These are phyloP conservation scores for Daedaleopsis nitida DNA, from an alignment of 768 basidiomycete genomes.

Conservation along the genomic window DNA sequence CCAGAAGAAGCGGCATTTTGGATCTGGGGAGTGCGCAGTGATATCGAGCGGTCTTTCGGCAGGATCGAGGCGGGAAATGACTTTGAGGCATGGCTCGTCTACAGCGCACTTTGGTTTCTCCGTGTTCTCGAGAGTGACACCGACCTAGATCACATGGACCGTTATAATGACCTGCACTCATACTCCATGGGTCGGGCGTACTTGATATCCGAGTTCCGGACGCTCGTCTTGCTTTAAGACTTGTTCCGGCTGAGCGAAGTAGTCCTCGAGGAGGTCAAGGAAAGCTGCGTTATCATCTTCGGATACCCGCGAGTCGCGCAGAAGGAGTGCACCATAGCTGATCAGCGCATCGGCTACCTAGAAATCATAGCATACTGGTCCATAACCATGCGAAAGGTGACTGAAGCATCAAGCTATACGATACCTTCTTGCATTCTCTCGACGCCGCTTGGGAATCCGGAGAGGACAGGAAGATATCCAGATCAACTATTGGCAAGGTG, in stretches of 20 bases:
- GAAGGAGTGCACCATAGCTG: constrained; percentile 81
- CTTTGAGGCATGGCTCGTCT: constrained; percentile 76
- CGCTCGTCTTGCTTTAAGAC: constrained; percentile 75
- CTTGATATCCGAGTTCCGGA: constrained; percentile 87
- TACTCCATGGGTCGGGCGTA: constrained; percentile 41
- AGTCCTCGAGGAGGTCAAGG: constrained; percentile 90
- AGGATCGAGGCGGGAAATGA: constrained; percentile 78
- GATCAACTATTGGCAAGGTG: constrained; percentile 73
- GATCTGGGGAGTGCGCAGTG: constrained; percentile 78
- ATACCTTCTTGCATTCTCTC: constrained; percentile 69
- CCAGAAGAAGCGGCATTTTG: constrained; percentile 95
- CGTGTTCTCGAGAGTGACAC: constrained; percentile 95
- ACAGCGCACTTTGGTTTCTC: constrained; percentile 89
- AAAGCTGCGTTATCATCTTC: constrained; percentile 82
- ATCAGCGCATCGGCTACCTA: constrained; percentile 84
- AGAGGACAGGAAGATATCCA: constrained; percentile 66
- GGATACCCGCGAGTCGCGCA: constrained; percentile 83
- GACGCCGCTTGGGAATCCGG: constrained; percentile 47
- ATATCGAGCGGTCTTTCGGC: constrained; percentile 86
- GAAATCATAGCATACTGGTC: background rate
- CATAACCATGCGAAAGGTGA: background rate
- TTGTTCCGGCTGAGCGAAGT: constrained; percentile 74
- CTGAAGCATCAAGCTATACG: background rate
- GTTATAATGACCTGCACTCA: background rate
- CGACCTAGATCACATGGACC: constrained; percentile 43